Evolutionary conservation across 179 eudicot species (phyloP).

Genomic region (Beta macrorhiza): DNA sequence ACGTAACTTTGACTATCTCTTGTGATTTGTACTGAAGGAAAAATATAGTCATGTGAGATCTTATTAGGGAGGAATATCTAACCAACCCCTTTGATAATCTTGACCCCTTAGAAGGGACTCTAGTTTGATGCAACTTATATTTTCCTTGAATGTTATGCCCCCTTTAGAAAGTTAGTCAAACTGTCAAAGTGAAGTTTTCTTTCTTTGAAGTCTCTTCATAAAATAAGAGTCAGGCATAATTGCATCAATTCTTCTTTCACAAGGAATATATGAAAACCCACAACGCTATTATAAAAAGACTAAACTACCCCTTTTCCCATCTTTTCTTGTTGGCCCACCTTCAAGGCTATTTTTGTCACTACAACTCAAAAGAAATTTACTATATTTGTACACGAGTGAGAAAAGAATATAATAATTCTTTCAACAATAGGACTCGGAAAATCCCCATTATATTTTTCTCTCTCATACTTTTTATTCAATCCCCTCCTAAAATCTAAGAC

Average conservation of each 20-base stretch:
- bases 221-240: neutral
- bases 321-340: neutral
- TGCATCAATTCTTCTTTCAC: neutral
- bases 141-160: too few species aligned
- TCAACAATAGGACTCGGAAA: neutral
- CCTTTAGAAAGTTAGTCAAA: too few species aligned
- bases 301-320: too few species aligned
- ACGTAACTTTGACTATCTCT: too few species aligned
- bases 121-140: too few species aligned
- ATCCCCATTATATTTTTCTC: neutral
- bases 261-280: neutral
- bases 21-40: too few species aligned
- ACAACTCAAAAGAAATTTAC: neutral
- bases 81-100: too few species aligned
- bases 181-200: too few species aligned
- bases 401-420: neutral
- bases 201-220: too few species aligned
- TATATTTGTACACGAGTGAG: neutral
- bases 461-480: neutral
- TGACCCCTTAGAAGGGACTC: too few species aligned
- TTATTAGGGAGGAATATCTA: too few species aligned
- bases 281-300: neutral
- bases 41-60: too few species aligned
- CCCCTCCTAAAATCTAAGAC: neutral
- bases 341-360: neutral